phyloP scores from a whole-genome alignment of 176 grass and related monocot species.

The Triticum monococcum region DNA sequence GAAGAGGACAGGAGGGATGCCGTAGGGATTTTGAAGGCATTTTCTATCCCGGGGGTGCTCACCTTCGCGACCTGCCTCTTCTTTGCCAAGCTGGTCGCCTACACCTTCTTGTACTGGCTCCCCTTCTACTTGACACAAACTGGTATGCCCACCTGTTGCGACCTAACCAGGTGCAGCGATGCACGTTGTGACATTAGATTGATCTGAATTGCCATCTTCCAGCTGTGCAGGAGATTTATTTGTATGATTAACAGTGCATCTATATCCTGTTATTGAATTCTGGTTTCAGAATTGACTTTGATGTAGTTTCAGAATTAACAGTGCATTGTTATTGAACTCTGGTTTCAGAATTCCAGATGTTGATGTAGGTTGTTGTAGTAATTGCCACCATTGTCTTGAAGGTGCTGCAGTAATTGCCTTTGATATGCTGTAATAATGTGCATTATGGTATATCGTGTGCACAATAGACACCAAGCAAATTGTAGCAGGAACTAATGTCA shows the following conservation, averaged over 20 bases:
- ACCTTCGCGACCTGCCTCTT: constrained; percentile 70
- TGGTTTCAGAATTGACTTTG: background rate
- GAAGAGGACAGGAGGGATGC: constrained; percentile 37
- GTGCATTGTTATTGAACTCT: background rate
- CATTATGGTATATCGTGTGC: background rate
- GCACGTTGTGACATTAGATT: background rate
- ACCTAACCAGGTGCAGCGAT: background rate
- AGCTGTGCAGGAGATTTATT: background rate
- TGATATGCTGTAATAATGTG: background rate
- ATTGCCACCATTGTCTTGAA: background rate
- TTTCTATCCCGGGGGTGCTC: constrained; percentile 53
- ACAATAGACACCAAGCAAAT: background rate
- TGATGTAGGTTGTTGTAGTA: background rate
- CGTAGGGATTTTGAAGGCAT: constrained; percentile 54
- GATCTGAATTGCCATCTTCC: background rate
- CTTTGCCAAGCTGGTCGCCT: constrained; percentile 71
- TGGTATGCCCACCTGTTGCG: constrained; percentile 15
- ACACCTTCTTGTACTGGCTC: constrained; percentile 75
- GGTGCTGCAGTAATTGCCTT: background rate
- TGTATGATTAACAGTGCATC: background rate
- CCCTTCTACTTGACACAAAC: constrained; percentile 73
- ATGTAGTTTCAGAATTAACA: background rate
- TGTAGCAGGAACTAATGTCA: background rate
- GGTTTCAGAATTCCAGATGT: background rate
- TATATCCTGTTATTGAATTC: background rate